Percentiles rank a stretch among this genome's conserved stretches.
Conservation (phyloP, 208 protist species). For the Acanthamoeba healyi region DNA sequence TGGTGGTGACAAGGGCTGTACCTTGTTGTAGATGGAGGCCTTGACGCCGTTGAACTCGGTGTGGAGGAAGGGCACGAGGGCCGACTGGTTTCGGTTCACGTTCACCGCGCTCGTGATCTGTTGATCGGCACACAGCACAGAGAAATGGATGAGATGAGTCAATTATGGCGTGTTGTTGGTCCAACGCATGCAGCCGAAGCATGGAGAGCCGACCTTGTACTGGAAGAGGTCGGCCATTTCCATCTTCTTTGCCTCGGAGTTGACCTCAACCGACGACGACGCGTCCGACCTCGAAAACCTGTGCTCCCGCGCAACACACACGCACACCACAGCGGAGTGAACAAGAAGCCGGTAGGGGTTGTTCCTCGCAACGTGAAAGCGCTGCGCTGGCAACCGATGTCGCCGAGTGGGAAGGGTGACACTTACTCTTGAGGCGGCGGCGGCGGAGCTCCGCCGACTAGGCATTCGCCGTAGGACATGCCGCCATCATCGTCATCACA, state of each 20-base stretch:
- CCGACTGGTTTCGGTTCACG: conserved; percentile 31
- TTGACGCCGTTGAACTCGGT: conserved; percentile 20
- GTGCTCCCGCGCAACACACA: background rate
- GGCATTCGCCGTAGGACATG: background rate
- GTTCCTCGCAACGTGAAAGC: no score
- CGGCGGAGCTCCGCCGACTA: no score
- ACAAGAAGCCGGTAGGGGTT: no score
- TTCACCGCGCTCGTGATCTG: conserved; percentile 26
- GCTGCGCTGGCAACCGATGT: no score
- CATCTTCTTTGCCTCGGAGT: conserved; percentile 23
- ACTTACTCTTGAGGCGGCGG: background rate
- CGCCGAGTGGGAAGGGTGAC: background rate
- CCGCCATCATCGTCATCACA: no score
- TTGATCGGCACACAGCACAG: no score
- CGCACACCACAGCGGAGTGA: background rate
- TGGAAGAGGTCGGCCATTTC: conserved; percentile 49
- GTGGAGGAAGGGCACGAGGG: conserved; percentile 29
- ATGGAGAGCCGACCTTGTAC: background rate
- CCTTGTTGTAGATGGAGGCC: conserved; percentile 30
- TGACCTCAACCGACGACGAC: conserved; percentile 14
- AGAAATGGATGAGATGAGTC: no score
- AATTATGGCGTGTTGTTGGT: no score
- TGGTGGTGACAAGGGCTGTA: background rate
- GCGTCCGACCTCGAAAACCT: background rate
- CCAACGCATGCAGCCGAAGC: no score